Conservation (phyloP, 805 yeast species). For the Starmerella riodocensis region DNA sequence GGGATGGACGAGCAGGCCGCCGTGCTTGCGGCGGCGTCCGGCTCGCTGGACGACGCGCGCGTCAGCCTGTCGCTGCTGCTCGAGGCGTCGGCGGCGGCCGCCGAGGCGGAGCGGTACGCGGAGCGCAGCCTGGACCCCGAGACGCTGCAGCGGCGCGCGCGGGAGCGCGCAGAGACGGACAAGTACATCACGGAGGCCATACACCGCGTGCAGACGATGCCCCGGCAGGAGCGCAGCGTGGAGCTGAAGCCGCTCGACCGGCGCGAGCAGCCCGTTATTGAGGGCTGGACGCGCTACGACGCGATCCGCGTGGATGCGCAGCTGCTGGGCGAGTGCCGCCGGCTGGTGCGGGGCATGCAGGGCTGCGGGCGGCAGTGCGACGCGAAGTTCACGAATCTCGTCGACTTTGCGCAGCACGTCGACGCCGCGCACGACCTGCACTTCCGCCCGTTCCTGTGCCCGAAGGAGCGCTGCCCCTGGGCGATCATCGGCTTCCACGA, state of each 20-base stretch:
- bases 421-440: slow-evolving; percentile 13
- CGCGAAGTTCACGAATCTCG: slow-evolving; percentile 11
- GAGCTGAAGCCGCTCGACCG: slow-evolving; percentile 16
- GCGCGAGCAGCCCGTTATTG: slow-evolving; percentile 1
- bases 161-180: slow-evolving; percentile 10
- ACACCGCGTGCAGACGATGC: slow-evolving; percentile 11
- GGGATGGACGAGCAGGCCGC: background rate
- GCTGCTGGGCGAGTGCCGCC: slow-evolving; percentile 13
- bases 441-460: slow-evolving; percentile 18
- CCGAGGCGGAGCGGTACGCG: slow-evolving; percentile 10
- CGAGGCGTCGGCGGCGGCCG: slow-evolving; percentile 17
- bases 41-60: slow-evolving; percentile 2
- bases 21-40: background rate
- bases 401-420: slow-evolving; percentile 14
- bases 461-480: slow-evolving; percentile 17
- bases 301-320: slow-evolving; percentile 8
- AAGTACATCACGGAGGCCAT: slow-evolving; percentile 16
- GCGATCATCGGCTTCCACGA: slow-evolving; percentile 18
- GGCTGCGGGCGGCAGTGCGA: slow-evolving; percentile 20
- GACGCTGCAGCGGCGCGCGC: background rate
- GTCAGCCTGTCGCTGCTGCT: slow-evolving; percentile 14
- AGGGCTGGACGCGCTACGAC: slow-evolving; percentile 11
- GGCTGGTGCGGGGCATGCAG: slow-evolving; percentile 18
- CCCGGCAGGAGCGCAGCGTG: slow-evolving; percentile 5
- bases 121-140: slow-evolving; percentile 3